Base-by-base conservation (phyloP, 2,329 filamentous ascomycete species). In the Mycocentrospora acerina region DNA sequence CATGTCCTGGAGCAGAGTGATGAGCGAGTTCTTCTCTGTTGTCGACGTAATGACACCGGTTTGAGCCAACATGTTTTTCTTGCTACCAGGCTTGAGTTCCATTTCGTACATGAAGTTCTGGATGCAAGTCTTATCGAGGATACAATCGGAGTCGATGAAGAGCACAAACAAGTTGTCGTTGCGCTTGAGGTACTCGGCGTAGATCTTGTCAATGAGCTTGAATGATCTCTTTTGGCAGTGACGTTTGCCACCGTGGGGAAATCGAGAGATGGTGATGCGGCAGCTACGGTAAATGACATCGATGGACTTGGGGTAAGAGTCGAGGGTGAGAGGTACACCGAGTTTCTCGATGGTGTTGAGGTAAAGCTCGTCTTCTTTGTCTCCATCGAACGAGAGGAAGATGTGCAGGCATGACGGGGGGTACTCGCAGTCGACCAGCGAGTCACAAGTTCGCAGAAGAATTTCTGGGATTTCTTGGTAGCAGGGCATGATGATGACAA, bases 101-200 rank as follows among this genome's bases (percentile, higher is more conserved):
- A 97, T 97, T 64, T 97, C 91, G 68, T 93, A 96, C 72, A 97
- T 88, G 69, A 97, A 97, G 67, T 96, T 97, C 64, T 96, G 91
- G 43, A 97, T 80, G 64, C 91, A 97, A 27, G 90, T 82, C 42
- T 83, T 81, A 71, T 97, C 91, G 33, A 97, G 75, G 46, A 96
- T 93, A 68, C 93, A 97, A 65, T 97, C 91, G 0, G 90, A 96
- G 71, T 97, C 91, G 62, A 97, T 96, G 70, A 97, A 97, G 9
- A 97, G 79, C 36, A 97, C 85, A 65, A 97, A 97, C 0, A 97
- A 74, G 56, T 97, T 88, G 68, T 97, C 91, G 62, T 95, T 88
- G 32, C 82, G 78, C 68, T 85, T 86, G 36, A 95, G 75, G 52
- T 97, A 97, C 40, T 90, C 81, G 35, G 84, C 80, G 66, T 96